A percentile compares a stretch with the other conserved stretches of the same genome.
phyloP scores from a whole-genome alignment of 2,329 filamentous ascomycete genomes.

The Claviceps africana region DNA sequence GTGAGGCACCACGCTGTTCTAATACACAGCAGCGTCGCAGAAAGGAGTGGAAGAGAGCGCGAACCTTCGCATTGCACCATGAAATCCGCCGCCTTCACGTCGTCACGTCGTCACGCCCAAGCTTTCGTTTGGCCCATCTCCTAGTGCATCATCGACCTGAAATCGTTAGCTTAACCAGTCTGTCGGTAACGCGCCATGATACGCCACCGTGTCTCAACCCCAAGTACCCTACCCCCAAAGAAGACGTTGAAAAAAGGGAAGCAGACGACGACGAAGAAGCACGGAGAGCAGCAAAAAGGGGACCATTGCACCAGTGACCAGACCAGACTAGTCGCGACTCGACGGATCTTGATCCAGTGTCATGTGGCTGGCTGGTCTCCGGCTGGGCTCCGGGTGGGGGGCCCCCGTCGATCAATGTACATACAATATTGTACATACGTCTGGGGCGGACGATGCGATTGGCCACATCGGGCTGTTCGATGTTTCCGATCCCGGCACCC shows the following conservation, averaged over 20 bases:
- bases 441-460: background rate
- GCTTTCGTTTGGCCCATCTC: background rate
- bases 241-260: background rate
- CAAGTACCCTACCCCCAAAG: background rate
- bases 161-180: background rate
- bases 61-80: too few species aligned
- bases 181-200: background rate
- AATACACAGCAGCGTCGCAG: background rate
- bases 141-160: background rate
- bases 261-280: background rate
- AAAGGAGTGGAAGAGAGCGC: background rate
- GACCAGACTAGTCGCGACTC: too few species aligned
- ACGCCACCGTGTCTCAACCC: background rate
- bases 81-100: too few species aligned
- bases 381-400: background rate
- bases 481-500: too few species aligned
- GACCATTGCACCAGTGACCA: background rate
- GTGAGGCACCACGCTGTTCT: background rate
- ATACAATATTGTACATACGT: too few species aligned
- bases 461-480: background rate
- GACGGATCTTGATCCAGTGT: background rate
- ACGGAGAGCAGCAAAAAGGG: too few species aligned
- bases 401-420: background rate
- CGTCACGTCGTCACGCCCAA: too few species aligned
- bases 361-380: too few species aligned